Conservation (phyloP, 2,329 filamentous ascomycete species). For the Aureobasidium sp. region DNA sequence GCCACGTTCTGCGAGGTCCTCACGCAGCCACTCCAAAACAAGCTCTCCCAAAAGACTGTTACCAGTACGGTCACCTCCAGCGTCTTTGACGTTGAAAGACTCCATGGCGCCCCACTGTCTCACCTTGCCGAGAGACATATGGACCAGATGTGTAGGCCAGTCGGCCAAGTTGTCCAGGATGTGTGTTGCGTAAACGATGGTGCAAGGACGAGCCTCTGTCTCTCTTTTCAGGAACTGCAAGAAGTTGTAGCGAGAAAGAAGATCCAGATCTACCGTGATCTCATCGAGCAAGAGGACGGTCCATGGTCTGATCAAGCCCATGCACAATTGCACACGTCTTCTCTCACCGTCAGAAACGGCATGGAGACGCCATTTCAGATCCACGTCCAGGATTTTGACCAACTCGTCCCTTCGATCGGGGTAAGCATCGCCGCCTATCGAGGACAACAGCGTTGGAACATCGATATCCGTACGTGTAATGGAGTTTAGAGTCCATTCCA, state of each 20-base stretch:
- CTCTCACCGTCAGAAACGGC: constrained; percentile 90
- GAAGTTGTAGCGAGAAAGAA: constrained; percentile 78
- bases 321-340: constrained; percentile 85
- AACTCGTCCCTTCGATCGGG: constrained; percentile 79
- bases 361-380: constrained; percentile 90
- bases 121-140: constrained; percentile 85
- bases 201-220: constrained; percentile 74
- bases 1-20: constrained; percentile 71
- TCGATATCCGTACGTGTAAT: constrained; percentile 95
- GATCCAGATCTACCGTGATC: constrained; percentile 92
- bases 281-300: constrained; percentile 85
- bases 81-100: constrained; percentile 54
- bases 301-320: constrained; percentile 92
- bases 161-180: constrained; percentile 90
- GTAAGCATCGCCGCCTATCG: constrained; percentile 80
- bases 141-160: constrained; percentile 93
- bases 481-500: constrained; percentile 97
- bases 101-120: constrained; percentile 78
- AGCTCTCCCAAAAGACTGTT: constrained; percentile 83
- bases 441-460: constrained; percentile 74
- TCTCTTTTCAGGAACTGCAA: constrained; percentile 78
- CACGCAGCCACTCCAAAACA: constrained; percentile 78
- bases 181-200: constrained; percentile 95
- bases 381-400: constrained; percentile 81
- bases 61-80: constrained; percentile 48